Evolutionary conservation across 306 rosid species (phyloP).

Genomic region (Inga laurina): DNA sequence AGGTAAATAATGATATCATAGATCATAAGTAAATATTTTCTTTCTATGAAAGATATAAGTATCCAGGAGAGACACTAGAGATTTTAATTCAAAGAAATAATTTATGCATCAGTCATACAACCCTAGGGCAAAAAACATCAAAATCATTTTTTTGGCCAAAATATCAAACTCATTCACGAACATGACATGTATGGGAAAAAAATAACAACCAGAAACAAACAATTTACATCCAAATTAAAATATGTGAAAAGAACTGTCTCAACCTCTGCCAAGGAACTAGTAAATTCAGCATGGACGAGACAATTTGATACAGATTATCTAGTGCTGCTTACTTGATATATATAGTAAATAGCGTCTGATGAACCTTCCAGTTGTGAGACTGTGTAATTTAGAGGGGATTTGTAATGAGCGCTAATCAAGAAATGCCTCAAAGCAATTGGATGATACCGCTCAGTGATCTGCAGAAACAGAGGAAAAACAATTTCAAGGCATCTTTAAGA

Average conservation of each 20-base stretch:
- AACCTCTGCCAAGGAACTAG: slow-evolving; percentile 16
- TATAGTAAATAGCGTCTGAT: slow-evolving; percentile 83
- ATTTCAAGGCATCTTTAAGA: slow-evolving; percentile 15
- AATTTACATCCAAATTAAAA: slow-evolving; percentile 3
- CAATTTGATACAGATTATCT: slow-evolving; percentile 30
- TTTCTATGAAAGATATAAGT: slow-evolving; percentile 7
- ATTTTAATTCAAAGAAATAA: slow-evolving; percentile 19
- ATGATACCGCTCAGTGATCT: slow-evolving; percentile 81
- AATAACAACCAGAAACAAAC: background rate
- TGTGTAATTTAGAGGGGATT: slow-evolving; percentile 80
- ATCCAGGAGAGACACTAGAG: background rate
- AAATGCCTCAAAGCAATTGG: slow-evolving; percentile 90
- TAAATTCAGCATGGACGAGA: slow-evolving; percentile 7
- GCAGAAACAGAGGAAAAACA: slow-evolving; percentile 29
- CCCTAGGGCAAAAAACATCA: background rate
- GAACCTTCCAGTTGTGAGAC: slow-evolving; percentile 73
- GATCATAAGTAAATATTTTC: background rate
- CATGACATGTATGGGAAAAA: background rate
- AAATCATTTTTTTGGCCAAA: background rate
- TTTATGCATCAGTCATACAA: background rate
- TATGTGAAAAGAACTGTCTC: background rate
- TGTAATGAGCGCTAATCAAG: slow-evolving; percentile 80
- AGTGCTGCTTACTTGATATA: slow-evolving; percentile 65
- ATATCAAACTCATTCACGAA: slow-evolving; percentile 2
- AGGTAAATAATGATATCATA: background rate